phyloP scores from a whole-genome alignment of 2,329 filamentous ascomycete genomes.

The Aspergillus eucalypticola region DNA sequence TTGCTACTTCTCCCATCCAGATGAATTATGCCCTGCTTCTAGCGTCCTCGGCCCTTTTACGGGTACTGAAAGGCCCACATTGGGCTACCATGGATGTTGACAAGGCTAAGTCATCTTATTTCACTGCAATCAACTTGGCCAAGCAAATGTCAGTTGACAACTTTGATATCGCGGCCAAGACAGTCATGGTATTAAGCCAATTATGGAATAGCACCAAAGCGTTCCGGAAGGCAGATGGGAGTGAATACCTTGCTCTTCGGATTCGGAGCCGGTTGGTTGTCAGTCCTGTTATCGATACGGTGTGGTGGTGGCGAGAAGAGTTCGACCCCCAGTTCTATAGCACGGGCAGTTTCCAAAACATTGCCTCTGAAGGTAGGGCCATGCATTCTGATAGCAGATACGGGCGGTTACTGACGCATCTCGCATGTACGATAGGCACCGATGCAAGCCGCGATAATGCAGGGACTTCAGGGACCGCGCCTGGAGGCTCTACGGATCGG shows the following conservation, averaged over 20 bases:
- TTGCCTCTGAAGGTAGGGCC: conserved; percentile 19
- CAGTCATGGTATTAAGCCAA: conserved; percentile 36
- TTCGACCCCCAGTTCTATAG: conserved; percentile 32
- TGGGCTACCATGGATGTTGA: conserved; percentile 34
- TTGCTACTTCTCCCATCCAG: conserved; percentile 30
- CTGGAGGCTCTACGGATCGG: conserved; percentile 7
- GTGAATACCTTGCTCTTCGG: conserved; percentile 35
- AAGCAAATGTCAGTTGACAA: conserved; percentile 41
- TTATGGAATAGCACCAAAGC: conserved; percentile 45
- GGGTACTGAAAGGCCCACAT: conserved; percentile 41
- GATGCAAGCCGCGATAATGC: conserved; percentile 15
- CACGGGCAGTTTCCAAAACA: conserved; percentile 15
- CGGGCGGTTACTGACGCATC: neutral
- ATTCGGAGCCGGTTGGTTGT: conserved; percentile 43
- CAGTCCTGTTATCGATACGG: conserved; percentile 40
- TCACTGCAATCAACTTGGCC: conserved; percentile 40
- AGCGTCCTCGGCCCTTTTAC: conserved; percentile 35
- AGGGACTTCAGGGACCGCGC: conserved; percentile 4
- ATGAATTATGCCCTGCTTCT: conserved; percentile 34
- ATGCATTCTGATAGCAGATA: neutral
- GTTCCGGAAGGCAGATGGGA: conserved; percentile 42
- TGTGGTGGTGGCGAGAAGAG: conserved; percentile 49
- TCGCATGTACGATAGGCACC: conserved; percentile 10
- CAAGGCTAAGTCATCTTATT: conserved; percentile 37
- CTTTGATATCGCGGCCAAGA: conserved; percentile 38